Base-by-base conservation (phyloP, 1,284 basidiomycete species). In the Mycosarcoma mackinlayi region DNA sequence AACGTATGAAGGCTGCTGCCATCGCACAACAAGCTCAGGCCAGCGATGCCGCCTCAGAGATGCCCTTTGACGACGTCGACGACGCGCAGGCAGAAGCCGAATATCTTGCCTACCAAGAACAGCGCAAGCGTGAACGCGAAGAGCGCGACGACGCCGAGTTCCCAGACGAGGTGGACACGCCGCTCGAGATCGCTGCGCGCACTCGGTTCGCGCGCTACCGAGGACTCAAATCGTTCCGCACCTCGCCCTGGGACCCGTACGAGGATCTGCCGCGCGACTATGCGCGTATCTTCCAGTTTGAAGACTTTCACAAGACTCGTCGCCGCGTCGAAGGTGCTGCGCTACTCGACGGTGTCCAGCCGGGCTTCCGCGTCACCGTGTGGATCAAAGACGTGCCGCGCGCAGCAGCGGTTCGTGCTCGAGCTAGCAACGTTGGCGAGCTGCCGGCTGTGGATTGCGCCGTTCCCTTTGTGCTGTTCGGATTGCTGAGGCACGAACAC, bases 161-260 rank as follows among this genome's bases (percentile, higher is more conserved):
- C 84, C 96, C 95, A 0, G 95, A 99, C 80, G 95, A 99, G 83
- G 88, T 97, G n/a, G 95, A 98, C 76, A 98, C 96, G 0, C 96
- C 95, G 0, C 87, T 90, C 64, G 90, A 96, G 66, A 85, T 91
- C n/a, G 84, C 92, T 0, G 95, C 94, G 0, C 86, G 88, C 11
- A 87, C 87, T n/a, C 88, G 96, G 6, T 98, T 98, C 84, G 92
- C 93, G 73, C 88, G 95, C 31, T 99, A 90, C 83, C 89, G 95
- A 55, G 96, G 95, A 1, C 84, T 99, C 83, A 89, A 90, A 53
- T 93, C 91, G 13, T 92, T 98, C 87, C 87, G 95, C 34, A 98
- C 96, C 2, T 93, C 91, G 76, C 91, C 92, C 19, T 99, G 95
- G 95, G 95, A 98, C 83, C 90, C 95, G 7, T 98, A 93, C 77